Evolutionary conservation across 441 rosid species (phyloP).

Genomic region (Bruguiera hainesii): DNA sequence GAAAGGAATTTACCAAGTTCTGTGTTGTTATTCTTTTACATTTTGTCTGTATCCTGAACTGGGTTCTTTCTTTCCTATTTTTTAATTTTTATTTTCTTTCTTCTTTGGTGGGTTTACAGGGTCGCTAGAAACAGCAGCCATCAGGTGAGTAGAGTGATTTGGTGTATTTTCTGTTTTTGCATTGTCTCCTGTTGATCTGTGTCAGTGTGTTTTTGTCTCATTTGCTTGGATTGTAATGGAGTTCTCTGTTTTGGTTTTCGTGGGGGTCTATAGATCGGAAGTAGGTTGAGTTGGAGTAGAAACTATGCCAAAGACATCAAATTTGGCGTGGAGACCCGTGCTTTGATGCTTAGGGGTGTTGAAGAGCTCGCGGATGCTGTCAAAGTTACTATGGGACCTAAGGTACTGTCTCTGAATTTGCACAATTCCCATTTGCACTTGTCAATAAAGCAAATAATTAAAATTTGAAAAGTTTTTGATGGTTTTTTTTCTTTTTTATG

Average conservation of each 20-base stretch:
- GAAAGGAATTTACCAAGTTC: too few species aligned
- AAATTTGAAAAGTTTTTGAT: neutral
- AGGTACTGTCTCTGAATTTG: conserved; percentile 38
- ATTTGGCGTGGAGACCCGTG: conserved; percentile 86
- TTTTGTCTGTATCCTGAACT: neutral
- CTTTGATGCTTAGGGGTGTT: conserved; percentile 81
- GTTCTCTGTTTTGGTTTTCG: neutral
- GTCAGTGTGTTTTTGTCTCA: neutral
- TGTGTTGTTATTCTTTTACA: neutral
- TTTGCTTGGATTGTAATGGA: neutral
- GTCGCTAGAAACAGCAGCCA: conserved; percentile 40
- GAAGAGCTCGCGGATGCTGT: conserved; percentile 92
- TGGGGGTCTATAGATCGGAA: conserved; percentile 49
- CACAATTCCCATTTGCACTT: neutral
- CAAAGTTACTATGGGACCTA: conserved; percentile 90
- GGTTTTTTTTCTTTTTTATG: neutral
- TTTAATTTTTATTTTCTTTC: neutral
- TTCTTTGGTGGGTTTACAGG: conserved; percentile 29
- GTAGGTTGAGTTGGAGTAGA: conserved; percentile 57
- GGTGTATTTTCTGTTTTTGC: neutral
- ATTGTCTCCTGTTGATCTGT: neutral
- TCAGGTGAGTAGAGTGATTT: conserved; percentile 36
- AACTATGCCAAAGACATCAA: conserved; percentile 76
- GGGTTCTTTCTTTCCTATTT: neutral
- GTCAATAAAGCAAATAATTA: neutral